These are phyloP conservation scores for Bipolaris oryzae DNA, from an alignment of 2,329 filamentous ascomycete genomes.

Conservation along the genomic window DNA sequence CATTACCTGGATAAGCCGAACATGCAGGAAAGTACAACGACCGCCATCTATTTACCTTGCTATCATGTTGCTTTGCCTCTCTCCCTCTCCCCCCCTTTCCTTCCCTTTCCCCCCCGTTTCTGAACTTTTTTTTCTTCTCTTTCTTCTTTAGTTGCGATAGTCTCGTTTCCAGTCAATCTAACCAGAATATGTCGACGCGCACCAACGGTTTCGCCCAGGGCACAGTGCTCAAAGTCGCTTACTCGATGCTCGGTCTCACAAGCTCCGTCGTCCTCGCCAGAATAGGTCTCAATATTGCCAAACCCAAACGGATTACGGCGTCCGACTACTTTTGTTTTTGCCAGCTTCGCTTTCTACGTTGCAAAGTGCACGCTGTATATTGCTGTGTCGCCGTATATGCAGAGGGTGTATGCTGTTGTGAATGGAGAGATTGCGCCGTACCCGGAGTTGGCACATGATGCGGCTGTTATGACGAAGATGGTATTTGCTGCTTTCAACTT, in stretches of 20 bases:
- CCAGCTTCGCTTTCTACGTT: slow-evolving; percentile 36
- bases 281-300: slow-evolving; percentile 12
- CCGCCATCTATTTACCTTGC: background rate
- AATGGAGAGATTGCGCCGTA: slow-evolving; percentile 33
- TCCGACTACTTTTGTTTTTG: slow-evolving; percentile 27
- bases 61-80: background rate
- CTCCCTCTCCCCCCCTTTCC: no score
- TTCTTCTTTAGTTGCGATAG: no score
- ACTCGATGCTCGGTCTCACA: slow-evolving; percentile 19
- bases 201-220: slow-evolving; percentile 20
- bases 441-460: slow-evolving; percentile 35
- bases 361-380: slow-evolving; percentile 41
- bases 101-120: no score
- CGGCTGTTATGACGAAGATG: slow-evolving; percentile 35
- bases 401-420: slow-evolving; percentile 34
- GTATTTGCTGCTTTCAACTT: slow-evolving; percentile 48
- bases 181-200: slow-evolving; percentile 7
- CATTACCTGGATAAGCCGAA: background rate
- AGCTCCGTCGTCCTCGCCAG: slow-evolving; percentile 18
- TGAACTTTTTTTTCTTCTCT: no score
- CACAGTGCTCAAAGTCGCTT: slow-evolving; percentile 19
- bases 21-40: background rate
- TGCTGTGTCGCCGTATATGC: slow-evolving; percentile 40
- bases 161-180: no score
- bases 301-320: slow-evolving; percentile 6